Evolutionary conservation across 352 stramenopile species (phyloP).

Genomic region (Pythium grandisporangium): DNA sequence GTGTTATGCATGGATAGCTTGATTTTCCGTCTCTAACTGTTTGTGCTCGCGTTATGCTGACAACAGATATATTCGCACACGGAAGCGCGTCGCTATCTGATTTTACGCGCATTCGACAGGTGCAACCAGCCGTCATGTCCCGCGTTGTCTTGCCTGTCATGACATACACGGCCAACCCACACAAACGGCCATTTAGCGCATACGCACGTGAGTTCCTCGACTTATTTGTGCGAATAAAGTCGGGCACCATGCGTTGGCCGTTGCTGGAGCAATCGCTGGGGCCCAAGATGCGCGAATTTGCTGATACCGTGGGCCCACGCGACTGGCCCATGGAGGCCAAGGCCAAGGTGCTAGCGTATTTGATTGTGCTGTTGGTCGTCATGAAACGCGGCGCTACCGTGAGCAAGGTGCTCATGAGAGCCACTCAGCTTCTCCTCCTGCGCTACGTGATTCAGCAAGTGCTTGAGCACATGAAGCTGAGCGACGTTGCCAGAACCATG

Average conservation of each 20-base stretch:
- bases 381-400: constrained; percentile 44
- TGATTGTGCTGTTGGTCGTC: constrained; percentile 39
- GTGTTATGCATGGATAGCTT: not conserved
- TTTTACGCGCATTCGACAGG: constrained; percentile 44
- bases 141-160: constrained; percentile 53
- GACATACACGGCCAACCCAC: constrained; percentile 46
- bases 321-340: constrained; percentile 24
- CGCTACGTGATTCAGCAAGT: constrained; percentile 48
- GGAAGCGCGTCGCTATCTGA: constrained; percentile 66
- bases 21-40: not conserved
- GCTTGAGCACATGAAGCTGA: constrained; percentile 27
- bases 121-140: constrained; percentile 27
- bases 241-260: constrained; percentile 46
- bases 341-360: constrained; percentile 33
- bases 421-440: constrained; percentile 48
- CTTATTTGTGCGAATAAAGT: constrained; percentile 35
- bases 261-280: constrained; percentile 38
- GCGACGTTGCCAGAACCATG: constrained; percentile 13
- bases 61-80: constrained; percentile 55
- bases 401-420: constrained; percentile 28
- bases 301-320: constrained; percentile 20
- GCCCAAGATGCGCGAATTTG: constrained; percentile 28
- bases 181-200: constrained; percentile 28
- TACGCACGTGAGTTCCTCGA: constrained; percentile 42
- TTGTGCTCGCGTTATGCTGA: not conserved